Conservation (phyloP, 2,329 filamentous ascomycete genomes). For the Pseudohalonectria lignicola region DNA sequence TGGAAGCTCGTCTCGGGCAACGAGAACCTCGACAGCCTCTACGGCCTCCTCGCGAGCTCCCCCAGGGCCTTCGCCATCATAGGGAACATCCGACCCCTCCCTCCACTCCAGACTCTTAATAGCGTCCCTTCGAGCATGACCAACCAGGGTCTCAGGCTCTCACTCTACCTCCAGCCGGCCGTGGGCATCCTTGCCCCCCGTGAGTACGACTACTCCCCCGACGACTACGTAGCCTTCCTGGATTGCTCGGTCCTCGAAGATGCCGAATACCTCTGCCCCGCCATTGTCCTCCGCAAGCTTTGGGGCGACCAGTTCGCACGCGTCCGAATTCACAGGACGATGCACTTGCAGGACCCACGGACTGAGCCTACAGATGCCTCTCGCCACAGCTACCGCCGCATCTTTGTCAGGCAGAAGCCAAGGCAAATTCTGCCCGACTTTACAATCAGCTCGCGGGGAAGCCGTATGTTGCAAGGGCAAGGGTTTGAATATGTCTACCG, state of each 20-base stretch:
- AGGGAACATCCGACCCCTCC: slow-evolving; percentile 15
- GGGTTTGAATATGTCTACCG: background rate
- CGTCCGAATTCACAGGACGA: slow-evolving; percentile 5
- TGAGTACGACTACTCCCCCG: background rate
- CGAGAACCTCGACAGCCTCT: background rate
- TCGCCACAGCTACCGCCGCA: background rate
- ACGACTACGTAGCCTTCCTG: slow-evolving; percentile 16
- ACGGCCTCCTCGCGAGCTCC: slow-evolving; percentile 32
- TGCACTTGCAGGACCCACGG: background rate
- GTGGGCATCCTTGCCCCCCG: background rate
- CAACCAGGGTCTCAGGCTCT: slow-evolving; percentile 15
- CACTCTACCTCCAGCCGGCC: slow-evolving; percentile 10
- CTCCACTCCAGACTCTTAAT: slow-evolving; percentile 19
- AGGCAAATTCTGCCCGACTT: background rate
- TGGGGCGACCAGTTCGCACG: slow-evolving; percentile 15
- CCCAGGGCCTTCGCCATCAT: slow-evolving; percentile 23
- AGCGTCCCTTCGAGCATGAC: slow-evolving; percentile 14
- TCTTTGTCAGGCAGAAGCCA: background rate
- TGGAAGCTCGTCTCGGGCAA: slow-evolving; percentile 1
- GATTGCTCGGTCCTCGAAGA: slow-evolving; percentile 20
- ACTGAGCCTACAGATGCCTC: background rate
- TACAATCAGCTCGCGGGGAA: background rate
- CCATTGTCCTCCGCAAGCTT: slow-evolving; percentile 17
- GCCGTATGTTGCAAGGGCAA: background rate
- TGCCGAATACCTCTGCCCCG: slow-evolving; percentile 15